These are phyloP conservation scores for Limonium bicolor DNA, from an alignment of 148 eudicot genomes.

Conservation along the genomic window DNA sequence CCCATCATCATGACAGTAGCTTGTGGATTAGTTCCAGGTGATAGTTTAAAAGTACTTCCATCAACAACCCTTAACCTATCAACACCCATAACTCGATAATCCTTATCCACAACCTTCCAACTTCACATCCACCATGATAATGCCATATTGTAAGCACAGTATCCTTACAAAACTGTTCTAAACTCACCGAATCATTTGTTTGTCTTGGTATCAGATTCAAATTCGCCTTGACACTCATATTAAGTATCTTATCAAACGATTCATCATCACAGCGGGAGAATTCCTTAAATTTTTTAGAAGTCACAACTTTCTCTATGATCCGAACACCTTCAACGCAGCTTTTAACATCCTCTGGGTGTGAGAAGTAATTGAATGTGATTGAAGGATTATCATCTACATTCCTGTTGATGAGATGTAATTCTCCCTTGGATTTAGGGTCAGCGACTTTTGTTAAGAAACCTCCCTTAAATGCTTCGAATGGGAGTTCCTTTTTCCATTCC, in stretches of 20 bases:
- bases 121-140: conserved; percentile 92
- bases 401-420: conserved; percentile 38
- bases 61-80: conserved; percentile 61
- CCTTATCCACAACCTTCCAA: conserved; percentile 57
- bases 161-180: conserved; percentile 83
- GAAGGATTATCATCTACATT: conserved; percentile 51
- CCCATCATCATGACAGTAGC: conserved; percentile 99
- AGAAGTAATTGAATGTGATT: conserved; percentile 85
- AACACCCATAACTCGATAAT: conserved; percentile 51
- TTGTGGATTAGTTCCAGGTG: conserved; percentile 98
- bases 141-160: conserved; percentile 93
- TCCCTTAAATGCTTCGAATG: conserved; percentile 66
- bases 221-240: conserved; percentile 69
- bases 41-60: conserved; percentile 52
- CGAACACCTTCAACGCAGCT: conserved; percentile 61
- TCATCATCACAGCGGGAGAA: conserved; percentile 25
- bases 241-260: conserved; percentile 34
- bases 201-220: conserved; percentile 72
- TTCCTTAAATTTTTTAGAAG: conserved; percentile 28
- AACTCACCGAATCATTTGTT: conserved; percentile 43
- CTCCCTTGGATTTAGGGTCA: conserved; percentile 48
- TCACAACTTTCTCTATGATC: conserved; percentile 32
- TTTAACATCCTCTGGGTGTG: conserved; percentile 47
- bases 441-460: conserved; percentile 80
- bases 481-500: conserved; percentile 35